Conservation (phyloP, 192 early-diverging fungal species). For the Powellomyces hirtus region DNA sequence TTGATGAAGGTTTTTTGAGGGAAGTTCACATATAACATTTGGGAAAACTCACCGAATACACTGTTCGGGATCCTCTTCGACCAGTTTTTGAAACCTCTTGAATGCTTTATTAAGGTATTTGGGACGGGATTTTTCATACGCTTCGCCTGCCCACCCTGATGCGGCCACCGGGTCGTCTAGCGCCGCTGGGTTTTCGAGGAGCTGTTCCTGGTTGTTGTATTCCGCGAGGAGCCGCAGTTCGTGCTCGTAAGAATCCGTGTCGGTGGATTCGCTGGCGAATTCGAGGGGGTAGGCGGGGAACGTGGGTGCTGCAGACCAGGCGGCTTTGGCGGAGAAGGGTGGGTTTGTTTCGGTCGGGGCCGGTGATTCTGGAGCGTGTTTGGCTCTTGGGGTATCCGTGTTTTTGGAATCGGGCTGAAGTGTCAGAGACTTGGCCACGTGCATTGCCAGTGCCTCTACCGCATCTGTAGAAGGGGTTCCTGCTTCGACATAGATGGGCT, state of each 20-base stretch:
- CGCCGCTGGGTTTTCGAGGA: constrained; percentile 33
- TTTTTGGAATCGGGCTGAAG: background rate
- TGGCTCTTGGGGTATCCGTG: too few relatives aligned
- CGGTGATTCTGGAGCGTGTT: too few relatives aligned
- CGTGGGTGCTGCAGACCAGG: constrained; percentile 14
- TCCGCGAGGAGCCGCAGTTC: constrained; percentile 36
- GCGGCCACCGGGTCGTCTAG: constrained; percentile 32
- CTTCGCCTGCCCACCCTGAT: constrained; percentile 71
- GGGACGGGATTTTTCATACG: constrained; percentile 76
- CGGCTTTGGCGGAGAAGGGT: background rate
- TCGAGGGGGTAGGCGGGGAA: constrained; percentile 41
- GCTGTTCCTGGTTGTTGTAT: constrained; percentile 38
- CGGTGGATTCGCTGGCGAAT: constrained; percentile 22
- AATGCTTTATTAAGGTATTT: constrained; percentile 78
- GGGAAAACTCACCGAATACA: constrained; percentile 70
- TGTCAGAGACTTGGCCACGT: background rate
- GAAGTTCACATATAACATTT: too few relatives aligned
- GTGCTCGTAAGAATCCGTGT: constrained; percentile 24
- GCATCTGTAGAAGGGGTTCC: background rate
- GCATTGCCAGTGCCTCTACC: background rate
- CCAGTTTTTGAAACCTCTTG: constrained; percentile 71
- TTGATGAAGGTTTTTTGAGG: too few relatives aligned
- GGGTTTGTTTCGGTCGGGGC: background rate
- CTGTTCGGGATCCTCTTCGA: constrained; percentile 75
- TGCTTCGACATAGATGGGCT: background rate